Percentiles rank a stretch among this genome's conserved stretches.
phyloP scores from a whole-genome alignment of 495 filamentous ascomycete genomes.

The Daldinia loculata region DNA sequence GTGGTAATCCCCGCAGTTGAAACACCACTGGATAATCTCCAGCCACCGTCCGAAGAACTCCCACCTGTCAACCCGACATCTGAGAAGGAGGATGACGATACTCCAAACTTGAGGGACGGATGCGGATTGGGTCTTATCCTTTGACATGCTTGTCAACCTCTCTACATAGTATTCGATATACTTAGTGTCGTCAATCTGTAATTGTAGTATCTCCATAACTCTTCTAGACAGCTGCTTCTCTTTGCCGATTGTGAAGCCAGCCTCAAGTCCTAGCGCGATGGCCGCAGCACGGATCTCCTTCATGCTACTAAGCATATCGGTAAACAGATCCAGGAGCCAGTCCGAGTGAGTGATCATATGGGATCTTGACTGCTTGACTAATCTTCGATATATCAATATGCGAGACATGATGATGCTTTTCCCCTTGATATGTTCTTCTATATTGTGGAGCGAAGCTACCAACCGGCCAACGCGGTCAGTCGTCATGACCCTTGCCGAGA shows the following conservation, averaged over 20 bases:
- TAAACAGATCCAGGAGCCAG: constrained; percentile 85
- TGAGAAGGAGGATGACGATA: constrained; percentile 77
- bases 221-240: constrained; percentile 70
- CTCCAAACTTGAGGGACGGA: constrained; percentile 92
- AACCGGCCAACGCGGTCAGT: constrained; percentile 70
- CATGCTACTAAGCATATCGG: constrained; percentile 77
- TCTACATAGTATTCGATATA: constrained; percentile 71
- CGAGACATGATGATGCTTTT: constrained; percentile 78
- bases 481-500: constrained; percentile 76
- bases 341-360: constrained; percentile 70
- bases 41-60: constrained; percentile 76
- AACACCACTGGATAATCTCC: constrained; percentile 78
- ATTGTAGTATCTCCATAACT: constrained; percentile 71
- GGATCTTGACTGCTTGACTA: constrained; percentile 72
- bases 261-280: constrained; percentile 73
- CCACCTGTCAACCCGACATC: constrained; percentile 75
- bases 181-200: constrained; percentile 61
- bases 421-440: constrained; percentile 78
- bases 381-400: constrained; percentile 75
- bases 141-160: constrained; percentile 74
- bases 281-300: constrained; percentile 80
- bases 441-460: constrained; percentile 69
- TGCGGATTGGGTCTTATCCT: constrained; percentile 65
- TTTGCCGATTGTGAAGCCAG: constrained; percentile 69
- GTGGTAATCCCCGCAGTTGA: constrained; percentile 77